Evolutionary conservation across 352 stramenopile genomes (phyloP).

Genomic region (Globisporangium splendens): DNA sequence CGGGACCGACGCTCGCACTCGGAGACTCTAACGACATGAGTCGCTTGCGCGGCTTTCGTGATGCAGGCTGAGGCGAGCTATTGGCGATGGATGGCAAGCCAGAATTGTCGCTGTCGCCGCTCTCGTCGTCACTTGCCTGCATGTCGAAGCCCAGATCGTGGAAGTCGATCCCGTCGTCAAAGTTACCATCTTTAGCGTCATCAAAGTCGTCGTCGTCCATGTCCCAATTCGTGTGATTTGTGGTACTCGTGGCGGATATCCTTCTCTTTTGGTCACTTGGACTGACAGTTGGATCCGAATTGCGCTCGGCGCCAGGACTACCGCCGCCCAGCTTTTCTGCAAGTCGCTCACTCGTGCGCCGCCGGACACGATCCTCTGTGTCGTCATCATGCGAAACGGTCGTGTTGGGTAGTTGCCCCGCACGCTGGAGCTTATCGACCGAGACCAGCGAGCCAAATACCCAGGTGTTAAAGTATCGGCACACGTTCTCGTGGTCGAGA

Average conservation of each 20-base stretch:
- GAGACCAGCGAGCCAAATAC: slow-evolving; percentile 67
- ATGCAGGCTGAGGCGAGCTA: slow-evolving; percentile 1
- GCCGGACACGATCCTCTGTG: no score
- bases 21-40: slow-evolving; percentile 21
- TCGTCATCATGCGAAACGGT: no score
- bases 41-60: slow-evolving; percentile 13
- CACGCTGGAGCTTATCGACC: slow-evolving; percentile 33
- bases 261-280: neutral
- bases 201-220: slow-evolving; percentile 15
- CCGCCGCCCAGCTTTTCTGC: no score
- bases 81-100: neutral
- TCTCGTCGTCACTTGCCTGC: slow-evolving; percentile 12
- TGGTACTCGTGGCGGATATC: neutral
- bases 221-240: slow-evolving; percentile 1
- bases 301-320: neutral
- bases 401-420: neutral
- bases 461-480: slow-evolving; percentile 90
- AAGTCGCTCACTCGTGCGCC: no score
- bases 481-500: slow-evolving; percentile 94
- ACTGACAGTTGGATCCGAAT: neutral
- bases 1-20: slow-evolving; percentile 13
- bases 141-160: slow-evolving; percentile 63
- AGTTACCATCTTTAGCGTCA: slow-evolving; percentile 15
- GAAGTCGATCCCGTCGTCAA: slow-evolving; percentile 33
- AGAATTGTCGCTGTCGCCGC: neutral